These are phyloP conservation scores for Plasmodium cynomolgi DNA, from an alignment of 169 alveolate genomes.

Conservation along the genomic window DNA sequence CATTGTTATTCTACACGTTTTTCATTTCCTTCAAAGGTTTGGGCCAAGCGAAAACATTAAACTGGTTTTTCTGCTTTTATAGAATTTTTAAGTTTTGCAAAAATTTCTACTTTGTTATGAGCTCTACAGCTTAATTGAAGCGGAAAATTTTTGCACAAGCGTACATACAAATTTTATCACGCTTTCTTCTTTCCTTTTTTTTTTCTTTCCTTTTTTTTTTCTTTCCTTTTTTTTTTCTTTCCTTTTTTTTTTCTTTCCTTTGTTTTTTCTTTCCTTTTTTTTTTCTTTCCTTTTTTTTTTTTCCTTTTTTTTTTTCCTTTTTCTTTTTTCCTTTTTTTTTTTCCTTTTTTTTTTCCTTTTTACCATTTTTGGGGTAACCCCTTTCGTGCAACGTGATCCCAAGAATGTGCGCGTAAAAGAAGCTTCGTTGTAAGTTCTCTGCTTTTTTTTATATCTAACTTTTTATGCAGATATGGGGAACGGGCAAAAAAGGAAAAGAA, in stretches of 20 bases:
- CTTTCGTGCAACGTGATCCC: not conserved
- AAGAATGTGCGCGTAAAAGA: not conserved
- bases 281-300: no score
- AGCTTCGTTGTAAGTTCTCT: not conserved
- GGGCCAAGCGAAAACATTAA: not conserved
- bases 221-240: no score
- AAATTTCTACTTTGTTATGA: not conserved
- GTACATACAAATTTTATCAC: not conserved
- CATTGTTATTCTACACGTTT: not conserved
- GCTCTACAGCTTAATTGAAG: not conserved
- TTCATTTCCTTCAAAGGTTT: not conserved
- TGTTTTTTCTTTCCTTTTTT: not conserved
- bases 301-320: no score
- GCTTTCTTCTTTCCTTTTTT: not conserved
- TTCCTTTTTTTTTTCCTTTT: not conserved
- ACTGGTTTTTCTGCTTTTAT: conserved; percentile 6
- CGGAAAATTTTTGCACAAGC: not conserved
- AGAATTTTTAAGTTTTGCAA: conserved; percentile 26
- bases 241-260: not conserved
- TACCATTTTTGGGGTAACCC: not conserved
- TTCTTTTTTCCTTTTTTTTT: no score
- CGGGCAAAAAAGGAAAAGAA: not conserved
- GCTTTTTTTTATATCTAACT: not conserved
- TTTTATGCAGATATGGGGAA: not conserved
- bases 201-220: no score